Conservation (phyloP, 371 early-diverging fungal genomes). For the Mucor irregularis region DNA sequence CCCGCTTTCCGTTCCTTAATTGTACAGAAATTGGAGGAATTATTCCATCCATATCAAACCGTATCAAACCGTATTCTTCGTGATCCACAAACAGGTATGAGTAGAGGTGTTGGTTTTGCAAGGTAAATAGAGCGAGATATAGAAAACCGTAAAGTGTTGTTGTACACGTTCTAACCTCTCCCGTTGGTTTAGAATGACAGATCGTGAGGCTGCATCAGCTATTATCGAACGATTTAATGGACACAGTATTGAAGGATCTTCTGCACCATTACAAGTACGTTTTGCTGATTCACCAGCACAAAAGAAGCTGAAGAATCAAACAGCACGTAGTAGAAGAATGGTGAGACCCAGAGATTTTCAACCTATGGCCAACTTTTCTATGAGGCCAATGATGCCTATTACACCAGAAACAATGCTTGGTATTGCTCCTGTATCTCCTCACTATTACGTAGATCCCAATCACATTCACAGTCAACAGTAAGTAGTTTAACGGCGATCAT, state of each 20-base stretch:
- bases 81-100: conserved; percentile 55
- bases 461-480: conserved; percentile 15
- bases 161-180: too few relatives aligned
- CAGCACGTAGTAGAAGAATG: conserved; percentile 44
- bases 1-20: too few relatives aligned
- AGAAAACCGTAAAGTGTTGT: neutral
- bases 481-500: neutral
- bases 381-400: conserved; percentile 45
- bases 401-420: conserved; percentile 55
- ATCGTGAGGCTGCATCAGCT: conserved; percentile 63
- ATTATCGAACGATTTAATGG: conserved; percentile 75
- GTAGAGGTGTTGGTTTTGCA: conserved; percentile 84
- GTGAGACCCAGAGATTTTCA: conserved; percentile 38
- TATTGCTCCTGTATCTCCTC: conserved; percentile 23
- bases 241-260: conserved; percentile 58
- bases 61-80: conserved; percentile 75
- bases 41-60: conserved; percentile 68
- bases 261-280: conserved; percentile 74
- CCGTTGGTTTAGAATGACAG: conserved; percentile 58
- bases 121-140: conserved; percentile 35
- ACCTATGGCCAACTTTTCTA: conserved; percentile 30
- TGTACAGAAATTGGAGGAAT: conserved; percentile 58
- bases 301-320: conserved; percentile 72
- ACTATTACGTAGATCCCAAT: conserved; percentile 17
- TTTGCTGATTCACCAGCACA: conserved; percentile 84